Conservation (phyloP, 306 rosid species). For the Calophaca sinica region DNA sequence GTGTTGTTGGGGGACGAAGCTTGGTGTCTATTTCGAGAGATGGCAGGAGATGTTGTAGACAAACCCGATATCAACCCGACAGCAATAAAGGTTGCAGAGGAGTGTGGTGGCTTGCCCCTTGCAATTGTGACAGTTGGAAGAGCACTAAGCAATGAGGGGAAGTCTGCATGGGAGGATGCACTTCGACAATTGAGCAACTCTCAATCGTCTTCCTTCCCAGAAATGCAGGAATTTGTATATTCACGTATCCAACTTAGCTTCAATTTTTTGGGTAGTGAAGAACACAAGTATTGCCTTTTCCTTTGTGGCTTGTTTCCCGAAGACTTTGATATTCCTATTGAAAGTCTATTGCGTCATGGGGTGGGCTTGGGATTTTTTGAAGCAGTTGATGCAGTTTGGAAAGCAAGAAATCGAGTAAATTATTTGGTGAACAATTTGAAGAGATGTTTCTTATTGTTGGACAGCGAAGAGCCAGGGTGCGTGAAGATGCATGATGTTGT, state of each 20-base stretch:
- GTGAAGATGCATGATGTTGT: conserved; percentile 10
- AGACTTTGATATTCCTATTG: conserved; percentile 26
- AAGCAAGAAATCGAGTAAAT: conserved; percentile 41
- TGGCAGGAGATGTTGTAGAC: not conserved
- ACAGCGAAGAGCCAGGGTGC: conserved; percentile 22
- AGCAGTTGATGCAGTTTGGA: not conserved
- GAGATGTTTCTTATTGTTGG: conserved; percentile 39
- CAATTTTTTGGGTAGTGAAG: conserved; percentile 27
- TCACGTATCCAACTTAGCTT: conserved; percentile 21
- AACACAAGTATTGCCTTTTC: conserved; percentile 30
- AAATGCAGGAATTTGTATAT: no score
- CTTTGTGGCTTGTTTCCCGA: conserved; percentile 33
- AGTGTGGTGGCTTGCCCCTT: not conserved
- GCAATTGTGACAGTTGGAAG: not conserved
- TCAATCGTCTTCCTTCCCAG: no score
- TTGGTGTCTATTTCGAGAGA: not conserved
- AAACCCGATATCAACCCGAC: not conserved
- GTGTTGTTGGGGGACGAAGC: not conserved
- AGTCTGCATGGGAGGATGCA: not conserved
- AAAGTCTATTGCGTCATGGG: conserved; percentile 26
- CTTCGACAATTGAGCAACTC: no score
- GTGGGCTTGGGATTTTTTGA: conserved; percentile 39
- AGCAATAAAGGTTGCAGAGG: not conserved
- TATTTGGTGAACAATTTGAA: conserved; percentile 34
- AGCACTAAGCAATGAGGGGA: not conserved